Evolutionary conservation across 768 basidiomycete genomes (phyloP).

Genomic region (Lyophyllum semitale): DNA sequence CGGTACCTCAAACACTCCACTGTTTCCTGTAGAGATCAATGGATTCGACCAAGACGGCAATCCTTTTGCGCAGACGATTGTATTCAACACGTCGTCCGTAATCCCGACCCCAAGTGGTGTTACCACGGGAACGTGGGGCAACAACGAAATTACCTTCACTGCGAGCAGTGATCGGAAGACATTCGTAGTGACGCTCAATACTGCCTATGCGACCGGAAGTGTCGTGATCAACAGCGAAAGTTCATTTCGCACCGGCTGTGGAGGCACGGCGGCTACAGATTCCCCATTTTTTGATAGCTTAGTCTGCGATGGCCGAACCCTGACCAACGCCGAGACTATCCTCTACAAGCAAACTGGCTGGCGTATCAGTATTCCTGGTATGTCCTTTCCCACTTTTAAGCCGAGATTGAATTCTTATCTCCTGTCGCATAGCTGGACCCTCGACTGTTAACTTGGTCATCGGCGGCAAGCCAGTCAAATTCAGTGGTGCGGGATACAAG

Average conservation of each 20-base stretch:
- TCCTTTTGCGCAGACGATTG: constrained; percentile 9
- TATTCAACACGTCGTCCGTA: constrained; percentile 13
- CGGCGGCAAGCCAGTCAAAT: constrained; percentile 10
- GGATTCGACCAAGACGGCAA: constrained; percentile 14
- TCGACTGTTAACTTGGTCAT: constrained; percentile 11
- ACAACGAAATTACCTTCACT: constrained; percentile 9
- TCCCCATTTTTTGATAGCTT: constrained; percentile 15
- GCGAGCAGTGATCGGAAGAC: constrained; percentile 3
- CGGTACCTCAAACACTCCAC: constrained; percentile 9
- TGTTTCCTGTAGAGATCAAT: constrained; percentile 13
- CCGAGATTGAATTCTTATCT: neutral
- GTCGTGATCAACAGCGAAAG: constrained; percentile 10
- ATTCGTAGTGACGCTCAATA: constrained; percentile 9
- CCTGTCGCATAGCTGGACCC: constrained; percentile 2
- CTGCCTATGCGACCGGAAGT: constrained; percentile 7
- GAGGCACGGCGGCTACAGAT: constrained; percentile 2
- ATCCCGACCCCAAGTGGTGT: neutral
- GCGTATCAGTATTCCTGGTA: constrained; percentile 15
- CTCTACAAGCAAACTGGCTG: constrained; percentile 15
- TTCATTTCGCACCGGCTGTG: constrained; percentile 14
- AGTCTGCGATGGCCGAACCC: constrained; percentile 10
- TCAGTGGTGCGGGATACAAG: constrained; percentile 15
- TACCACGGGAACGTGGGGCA: constrained; percentile 12
- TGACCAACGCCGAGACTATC: constrained; percentile 12
- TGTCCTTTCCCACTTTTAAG: neutral